Conservation (phyloP, 2,329 filamentous ascomycete species). For the Neonectria punicea region DNA sequence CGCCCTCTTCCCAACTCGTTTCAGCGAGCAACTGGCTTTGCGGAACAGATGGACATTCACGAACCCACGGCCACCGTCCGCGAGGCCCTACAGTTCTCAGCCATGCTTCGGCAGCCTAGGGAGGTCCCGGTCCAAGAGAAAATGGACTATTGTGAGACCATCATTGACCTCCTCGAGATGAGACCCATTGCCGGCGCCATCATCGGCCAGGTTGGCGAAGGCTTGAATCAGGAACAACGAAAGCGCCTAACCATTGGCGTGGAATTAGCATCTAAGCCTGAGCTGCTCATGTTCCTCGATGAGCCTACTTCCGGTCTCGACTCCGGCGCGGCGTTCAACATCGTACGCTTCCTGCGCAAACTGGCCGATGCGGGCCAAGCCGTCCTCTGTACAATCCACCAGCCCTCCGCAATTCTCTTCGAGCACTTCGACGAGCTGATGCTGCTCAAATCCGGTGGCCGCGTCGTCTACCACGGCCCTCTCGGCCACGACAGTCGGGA, state of each 20-base stretch:
- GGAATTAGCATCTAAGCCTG: slow-evolving; percentile 66
- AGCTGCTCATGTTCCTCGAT: slow-evolving; percentile 72
- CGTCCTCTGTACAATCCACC: slow-evolving; percentile 70
- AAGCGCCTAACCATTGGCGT: slow-evolving; percentile 67
- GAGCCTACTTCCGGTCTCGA: slow-evolving; percentile 70
- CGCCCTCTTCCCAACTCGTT: slow-evolving; percentile 77
- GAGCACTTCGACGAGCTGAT: slow-evolving; percentile 67
- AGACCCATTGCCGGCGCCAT: slow-evolving; percentile 72
- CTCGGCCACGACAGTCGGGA: slow-evolving; percentile 60
- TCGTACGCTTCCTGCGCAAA: slow-evolving; percentile 69
- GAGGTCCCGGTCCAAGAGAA: slow-evolving; percentile 70
- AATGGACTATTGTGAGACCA: slow-evolving; percentile 73
- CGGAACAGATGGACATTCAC: slow-evolving; percentile 74
- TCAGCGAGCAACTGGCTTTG: slow-evolving; percentile 80
- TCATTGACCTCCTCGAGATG: slow-evolving; percentile 77
- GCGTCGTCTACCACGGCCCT: slow-evolving; percentile 64
- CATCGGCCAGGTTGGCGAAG: slow-evolving; percentile 68
- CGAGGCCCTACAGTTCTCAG: slow-evolving; percentile 74
- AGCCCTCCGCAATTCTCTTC: slow-evolving; percentile 66
- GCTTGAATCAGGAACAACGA: slow-evolving; percentile 69
- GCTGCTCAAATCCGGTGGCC: slow-evolving; percentile 63
- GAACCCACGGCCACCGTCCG: slow-evolving; percentile 73
- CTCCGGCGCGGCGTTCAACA: slow-evolving; percentile 68
- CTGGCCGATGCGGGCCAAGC: slow-evolving; percentile 69
- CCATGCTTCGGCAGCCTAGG: slow-evolving; percentile 69